These are phyloP conservation scores for Mrakia hoshinonis DNA, from an alignment of 768 basidiomycete genomes.

Conservation along the genomic window DNA sequence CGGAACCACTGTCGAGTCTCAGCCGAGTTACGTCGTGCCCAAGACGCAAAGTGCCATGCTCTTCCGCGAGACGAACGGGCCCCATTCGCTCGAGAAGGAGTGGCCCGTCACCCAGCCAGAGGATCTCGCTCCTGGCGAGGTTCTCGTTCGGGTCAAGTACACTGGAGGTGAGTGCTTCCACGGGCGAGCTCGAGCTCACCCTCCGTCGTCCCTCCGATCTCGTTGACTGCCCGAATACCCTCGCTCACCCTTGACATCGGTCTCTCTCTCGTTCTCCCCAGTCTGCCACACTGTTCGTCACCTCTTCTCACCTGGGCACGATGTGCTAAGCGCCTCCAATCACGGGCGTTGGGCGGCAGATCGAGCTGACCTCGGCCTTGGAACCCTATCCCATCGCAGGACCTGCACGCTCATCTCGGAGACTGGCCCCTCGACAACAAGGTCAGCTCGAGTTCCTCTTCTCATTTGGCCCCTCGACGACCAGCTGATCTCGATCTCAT, in stretches of 20 bases:
- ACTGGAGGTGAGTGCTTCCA: background rate
- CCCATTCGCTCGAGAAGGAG: slow-evolving; percentile 29
- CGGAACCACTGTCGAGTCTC: background rate
- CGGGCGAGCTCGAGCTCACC: background rate
- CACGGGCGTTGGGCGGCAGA: too few relatives aligned
- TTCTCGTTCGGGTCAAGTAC: slow-evolving; percentile 39
- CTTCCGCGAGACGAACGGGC: slow-evolving; percentile 18
- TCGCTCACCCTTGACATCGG: too few relatives aligned
- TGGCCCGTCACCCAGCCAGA: slow-evolving; percentile 36
- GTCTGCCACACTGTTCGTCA: slow-evolving; percentile 60
- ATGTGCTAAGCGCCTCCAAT: background rate
- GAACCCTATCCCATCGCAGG: slow-evolving; percentile 34
- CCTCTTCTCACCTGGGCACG: background rate
- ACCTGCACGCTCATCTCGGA: slow-evolving; percentile 61
- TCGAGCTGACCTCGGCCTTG: background rate
- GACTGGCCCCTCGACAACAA: slow-evolving; percentile 73
- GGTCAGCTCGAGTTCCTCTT: slow-evolving; percentile 21
- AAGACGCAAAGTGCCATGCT: slow-evolving; percentile 33
- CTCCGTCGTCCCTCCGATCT: background rate
- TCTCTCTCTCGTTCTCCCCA: slow-evolving; percentile 60
- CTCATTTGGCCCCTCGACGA: too few relatives aligned
- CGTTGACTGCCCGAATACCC: background rate
- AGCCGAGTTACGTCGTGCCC: slow-evolving; percentile 31
- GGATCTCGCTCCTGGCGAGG: slow-evolving; percentile 37
- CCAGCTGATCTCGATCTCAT: too few relatives aligned